These are phyloP conservation scores for Cercospora citrullina DNA, from an alignment of 2,329 filamentous ascomycete species.

Conservation along the genomic window DNA sequence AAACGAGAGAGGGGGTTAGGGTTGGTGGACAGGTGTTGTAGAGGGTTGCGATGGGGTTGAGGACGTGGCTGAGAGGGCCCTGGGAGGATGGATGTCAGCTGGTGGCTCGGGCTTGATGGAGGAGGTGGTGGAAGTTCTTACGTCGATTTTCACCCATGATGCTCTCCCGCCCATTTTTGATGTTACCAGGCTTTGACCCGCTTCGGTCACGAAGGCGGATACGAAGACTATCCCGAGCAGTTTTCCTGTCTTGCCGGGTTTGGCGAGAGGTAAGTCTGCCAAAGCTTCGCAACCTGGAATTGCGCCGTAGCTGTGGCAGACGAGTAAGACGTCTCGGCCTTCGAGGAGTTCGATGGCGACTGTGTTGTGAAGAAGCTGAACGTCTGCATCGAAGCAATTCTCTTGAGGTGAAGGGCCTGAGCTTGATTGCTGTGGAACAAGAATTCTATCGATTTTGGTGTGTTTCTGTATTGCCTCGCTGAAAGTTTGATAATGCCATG, in stretches of 20 bases:
- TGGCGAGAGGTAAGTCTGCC: conserved; percentile 11
- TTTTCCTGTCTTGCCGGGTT: conserved; percentile 4
- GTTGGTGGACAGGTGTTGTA: conserved; percentile 8
- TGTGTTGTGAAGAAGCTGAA: conserved; percentile 15
- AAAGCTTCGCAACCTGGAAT: conserved; percentile 28
- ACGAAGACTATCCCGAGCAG: conserved; percentile 28
- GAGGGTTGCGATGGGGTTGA: conserved; percentile 16
- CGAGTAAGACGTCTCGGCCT: conserved; percentile 22
- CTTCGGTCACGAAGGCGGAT: conserved; percentile 26
- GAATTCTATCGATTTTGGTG: conserved; percentile 13
- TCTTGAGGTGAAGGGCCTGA: conserved; percentile 15
- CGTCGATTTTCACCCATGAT: conserved; percentile 21
- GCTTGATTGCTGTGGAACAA: conserved; percentile 20
- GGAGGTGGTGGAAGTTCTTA: not conserved
- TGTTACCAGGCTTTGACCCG: conserved; percentile 19
- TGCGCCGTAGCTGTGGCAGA: conserved; percentile 26
- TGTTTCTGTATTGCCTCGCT: conserved; percentile 11
- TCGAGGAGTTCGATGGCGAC: conserved; percentile 15
- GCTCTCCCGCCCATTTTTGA: conserved; percentile 21
- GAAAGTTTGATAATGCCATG: conserved; percentile 22
- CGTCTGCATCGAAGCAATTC: conserved; percentile 19
- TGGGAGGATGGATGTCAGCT: not conserved
- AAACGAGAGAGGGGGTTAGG: conserved; percentile 1
- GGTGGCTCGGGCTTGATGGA: too few species aligned
- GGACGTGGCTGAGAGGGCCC: conserved; percentile 18